phyloP scores from a whole-genome alignment of 1,139 yeast species.

The Yamadazyma dendronema region DNA sequence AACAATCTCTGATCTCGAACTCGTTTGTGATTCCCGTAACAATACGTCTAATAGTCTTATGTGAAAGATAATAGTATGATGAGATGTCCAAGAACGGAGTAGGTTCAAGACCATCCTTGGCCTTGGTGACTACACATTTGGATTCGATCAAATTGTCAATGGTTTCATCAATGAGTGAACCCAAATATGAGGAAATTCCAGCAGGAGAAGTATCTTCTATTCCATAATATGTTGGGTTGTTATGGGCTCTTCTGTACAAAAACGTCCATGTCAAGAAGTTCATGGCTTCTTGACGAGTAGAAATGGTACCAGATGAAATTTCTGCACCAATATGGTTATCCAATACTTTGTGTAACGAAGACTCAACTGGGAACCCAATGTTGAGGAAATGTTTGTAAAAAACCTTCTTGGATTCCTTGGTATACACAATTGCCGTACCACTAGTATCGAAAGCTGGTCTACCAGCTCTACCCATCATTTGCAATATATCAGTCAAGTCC shows the following conservation, averaged over 20 bases:
- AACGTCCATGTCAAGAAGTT: constrained; percentile 96
- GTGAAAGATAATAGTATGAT: constrained; percentile 91
- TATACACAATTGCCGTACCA: constrained; percentile 92
- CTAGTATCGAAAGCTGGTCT: constrained; percentile 95
- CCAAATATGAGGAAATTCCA: constrained; percentile 70
- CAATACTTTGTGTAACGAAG: constrained; percentile 86
- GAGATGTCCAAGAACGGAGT: constrained; percentile 86
- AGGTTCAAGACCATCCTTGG: constrained; percentile 53
- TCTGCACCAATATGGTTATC: constrained; percentile 98
- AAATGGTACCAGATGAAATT: constrained; percentile 83
- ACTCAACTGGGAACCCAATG: constrained; percentile 96
- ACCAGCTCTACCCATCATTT: constrained; percentile 95
- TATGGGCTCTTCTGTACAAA: constrained; percentile 87
- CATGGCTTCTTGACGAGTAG: constrained; percentile 81
- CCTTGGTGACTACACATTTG: constrained; percentile 60
- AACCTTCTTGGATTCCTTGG: constrained; percentile 86
- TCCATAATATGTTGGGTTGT: constrained; percentile 93
- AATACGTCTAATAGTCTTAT: constrained; percentile 76
- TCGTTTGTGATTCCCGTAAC: constrained; percentile 49
- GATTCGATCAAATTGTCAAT: constrained; percentile 69
- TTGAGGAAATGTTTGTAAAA: constrained; percentile 93
- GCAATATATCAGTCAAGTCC: constrained; percentile 89
- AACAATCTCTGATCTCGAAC: constrained; percentile 65
- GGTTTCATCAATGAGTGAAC: constrained; percentile 68
- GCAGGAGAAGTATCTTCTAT: constrained; percentile 67